phyloP scores from a whole-genome alignment of 2,329 filamentous ascomycete genomes.

The Aspergillus felis region DNA sequence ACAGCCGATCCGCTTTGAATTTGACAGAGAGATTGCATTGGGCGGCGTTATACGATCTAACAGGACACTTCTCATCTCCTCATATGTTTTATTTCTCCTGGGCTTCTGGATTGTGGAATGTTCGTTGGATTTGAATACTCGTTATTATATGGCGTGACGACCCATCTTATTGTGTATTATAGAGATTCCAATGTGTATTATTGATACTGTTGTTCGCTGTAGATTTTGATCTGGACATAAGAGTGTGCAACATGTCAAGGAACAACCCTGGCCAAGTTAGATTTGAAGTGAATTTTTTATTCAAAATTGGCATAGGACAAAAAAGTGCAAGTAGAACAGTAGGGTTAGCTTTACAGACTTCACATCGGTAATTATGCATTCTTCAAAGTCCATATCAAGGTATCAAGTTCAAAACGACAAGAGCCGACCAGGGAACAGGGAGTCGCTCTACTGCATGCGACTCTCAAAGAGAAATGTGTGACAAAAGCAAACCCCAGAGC shows the following conservation, averaged over 20 bases:
- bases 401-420: not conserved
- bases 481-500: not conserved
- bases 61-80: not conserved
- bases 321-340: not conserved
- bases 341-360: not conserved
- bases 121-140: not conserved
- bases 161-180: not conserved
- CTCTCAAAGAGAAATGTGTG: not conserved
- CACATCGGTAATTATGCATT: not conserved
- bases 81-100: not conserved
- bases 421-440: not conserved
- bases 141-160: not conserved
- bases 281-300: not conserved
- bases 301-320: not conserved
- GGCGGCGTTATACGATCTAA: slow-evolving; percentile 19
- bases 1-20: slow-evolving; percentile 8
- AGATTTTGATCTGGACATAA: not conserved
- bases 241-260: not conserved
- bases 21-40: slow-evolving; percentile 19
- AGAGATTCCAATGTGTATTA: not conserved
- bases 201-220: not conserved
- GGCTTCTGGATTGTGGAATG: not conserved
- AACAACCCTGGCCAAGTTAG: not conserved
- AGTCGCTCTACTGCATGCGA: not conserved
- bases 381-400: not conserved